These are phyloP conservation scores for Sporothrix luriei DNA, from an alignment of 2,329 filamentous ascomycete genomes.

Conservation along the genomic window DNA sequence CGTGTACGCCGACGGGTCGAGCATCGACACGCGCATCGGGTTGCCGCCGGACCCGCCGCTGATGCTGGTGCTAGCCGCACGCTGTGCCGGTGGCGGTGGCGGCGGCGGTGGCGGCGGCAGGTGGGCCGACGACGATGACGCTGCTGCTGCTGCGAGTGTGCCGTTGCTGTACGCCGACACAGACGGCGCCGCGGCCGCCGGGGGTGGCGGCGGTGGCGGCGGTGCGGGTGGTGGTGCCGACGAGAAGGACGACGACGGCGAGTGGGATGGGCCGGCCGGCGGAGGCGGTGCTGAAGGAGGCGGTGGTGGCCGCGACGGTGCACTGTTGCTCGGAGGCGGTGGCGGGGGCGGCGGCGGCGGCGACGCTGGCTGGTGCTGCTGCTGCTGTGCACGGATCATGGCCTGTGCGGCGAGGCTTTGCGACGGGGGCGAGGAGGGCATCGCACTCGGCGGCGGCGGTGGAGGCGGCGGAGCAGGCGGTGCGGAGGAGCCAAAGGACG, in stretches of 20 bases:
- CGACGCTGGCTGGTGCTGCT: constrained; percentile 36
- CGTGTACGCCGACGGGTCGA: constrained; percentile 78
- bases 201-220: constrained; percentile 39
- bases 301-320: constrained; percentile 49
- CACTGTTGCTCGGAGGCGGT: constrained; percentile 43
- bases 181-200: constrained; percentile 44
- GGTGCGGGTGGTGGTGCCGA: constrained; percentile 41
- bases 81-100: constrained; percentile 41
- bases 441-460: constrained; percentile 41
- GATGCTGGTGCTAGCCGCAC: constrained; percentile 43
- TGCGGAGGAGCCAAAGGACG: constrained; percentile 41
- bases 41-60: constrained; percentile 40
- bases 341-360: constrained; percentile 41
- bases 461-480: constrained; percentile 45
- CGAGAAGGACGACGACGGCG: constrained; percentile 22
- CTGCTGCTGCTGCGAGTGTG: neutral
- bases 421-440: constrained; percentile 42
- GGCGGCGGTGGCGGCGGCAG: constrained; percentile 41
- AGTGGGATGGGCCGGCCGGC: constrained; percentile 36
- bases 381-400: constrained; percentile 43
- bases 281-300: constrained; percentile 31
- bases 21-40: constrained; percentile 60
- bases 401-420: constrained; percentile 48
- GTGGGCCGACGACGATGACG: constrained; percentile 42
- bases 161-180: constrained; percentile 40